Conservation (phyloP, 2,329 filamentous ascomycete species). For the Drechslerella stenobrocha region DNA sequence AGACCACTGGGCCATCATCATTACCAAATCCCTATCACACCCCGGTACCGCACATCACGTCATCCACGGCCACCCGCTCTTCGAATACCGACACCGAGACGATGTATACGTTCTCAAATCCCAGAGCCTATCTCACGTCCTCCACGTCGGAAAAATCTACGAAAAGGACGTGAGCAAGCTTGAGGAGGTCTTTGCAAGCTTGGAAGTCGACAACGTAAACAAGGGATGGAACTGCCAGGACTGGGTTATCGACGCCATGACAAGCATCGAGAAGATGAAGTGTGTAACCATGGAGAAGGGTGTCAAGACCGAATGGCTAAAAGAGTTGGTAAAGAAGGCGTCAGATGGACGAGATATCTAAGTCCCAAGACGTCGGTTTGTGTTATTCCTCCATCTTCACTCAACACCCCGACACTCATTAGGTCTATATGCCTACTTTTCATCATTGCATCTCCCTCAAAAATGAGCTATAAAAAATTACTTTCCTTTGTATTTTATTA, state of each 20-base stretch:
- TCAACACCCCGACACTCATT: neutral
- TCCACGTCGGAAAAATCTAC: conserved; percentile 40
- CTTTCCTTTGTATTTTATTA: conserved; percentile 7
- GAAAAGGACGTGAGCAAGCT: conserved; percentile 37
- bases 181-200: conserved; percentile 26
- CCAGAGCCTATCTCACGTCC: conserved; percentile 37
- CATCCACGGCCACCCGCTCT: conserved; percentile 47
- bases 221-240: conserved; percentile 43
- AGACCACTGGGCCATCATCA: conserved; percentile 46
- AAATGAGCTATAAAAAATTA: neutral
- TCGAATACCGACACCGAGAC: conserved; percentile 42
- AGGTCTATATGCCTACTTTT: neutral
- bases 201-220: conserved; percentile 38
- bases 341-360: conserved; percentile 35
- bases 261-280: conserved; percentile 11
- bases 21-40: conserved; percentile 43
- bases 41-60: conserved; percentile 44
- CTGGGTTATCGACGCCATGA: conserved; percentile 39
- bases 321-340: conserved; percentile 32
- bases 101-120: conserved; percentile 45
- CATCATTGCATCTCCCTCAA: neutral
- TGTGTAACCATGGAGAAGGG: conserved; percentile 39
- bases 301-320: conserved; percentile 32
- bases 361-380: conserved; percentile 7
- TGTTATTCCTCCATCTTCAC: neutral